Evolutionary conservation across 192 early-diverging fungal species (phyloP), one percentile per base, ranked within the genome.

Genomic region (Coemansia sp.): DNA sequence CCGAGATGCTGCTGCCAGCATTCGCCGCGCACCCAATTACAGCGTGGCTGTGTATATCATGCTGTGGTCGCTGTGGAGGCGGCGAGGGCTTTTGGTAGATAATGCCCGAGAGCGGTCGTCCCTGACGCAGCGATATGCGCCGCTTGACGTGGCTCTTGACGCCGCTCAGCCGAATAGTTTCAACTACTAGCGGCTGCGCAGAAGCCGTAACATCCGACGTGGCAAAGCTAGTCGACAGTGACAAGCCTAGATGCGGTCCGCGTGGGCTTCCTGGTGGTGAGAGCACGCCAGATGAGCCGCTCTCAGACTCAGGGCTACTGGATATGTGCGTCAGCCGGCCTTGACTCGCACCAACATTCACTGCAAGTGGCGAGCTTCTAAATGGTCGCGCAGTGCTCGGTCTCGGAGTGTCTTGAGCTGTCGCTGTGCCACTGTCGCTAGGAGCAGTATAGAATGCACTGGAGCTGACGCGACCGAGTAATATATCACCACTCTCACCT

Each of bases 61-160:
- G 27, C 39, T 32, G 44, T 24, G 20, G 56, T 8, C 39, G 64
- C 32, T 29, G 16, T 15, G 53, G 35, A 20, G 45, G 7, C 34
- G 53, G 27, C 29, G 35, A 29, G 38, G 58, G 67, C 39, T 43
- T 55, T 34, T 59, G 65, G 55, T 65, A 65, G 29, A 82, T 74
- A 5, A 82, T 71, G 10, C 80, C 80, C 11, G 80, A 82, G n/a
- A 82, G 61, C 50, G 80, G 80, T 6, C 80, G 75, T 11, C 80
- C 80, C 50, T 67, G 43, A 59, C 69, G 68, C 65, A 82, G 64
- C 8, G 80, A 82, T 52, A 69, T 60, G 30, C 80, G 75, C 16
- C 80, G 71, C 53, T 69, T 73, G 58, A 82, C 72, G 55, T 82
- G 80, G 50, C 63, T 67, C 61, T 74, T 82, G 32, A 82, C 41